Evolutionary conservation across 2,329 filamentous ascomycete genomes (phyloP), one percentile per base, ranked within the genome.

Genomic region (Paradendryphiella salina): DNA sequence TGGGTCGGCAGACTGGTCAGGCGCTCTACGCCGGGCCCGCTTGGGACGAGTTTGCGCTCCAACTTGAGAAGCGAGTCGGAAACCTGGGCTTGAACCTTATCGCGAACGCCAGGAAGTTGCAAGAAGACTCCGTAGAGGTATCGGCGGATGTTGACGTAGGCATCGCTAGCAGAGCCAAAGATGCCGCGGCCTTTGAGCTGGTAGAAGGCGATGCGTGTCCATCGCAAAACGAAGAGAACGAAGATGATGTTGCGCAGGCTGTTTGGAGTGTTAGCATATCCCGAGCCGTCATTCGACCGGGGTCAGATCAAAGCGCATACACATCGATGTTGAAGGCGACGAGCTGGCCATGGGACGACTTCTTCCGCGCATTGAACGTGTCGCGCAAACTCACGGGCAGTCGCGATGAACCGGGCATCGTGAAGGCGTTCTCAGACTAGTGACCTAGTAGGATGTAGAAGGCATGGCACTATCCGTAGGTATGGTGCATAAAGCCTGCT

Each of bases 141-240:
- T 57, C 90, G 85, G 57, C 87, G 87, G 56, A 87, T 69, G 57
- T 85, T 82, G 56, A 80, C 77, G 78, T 94, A 96, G 56, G 89
- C 75, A 73, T 93, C 86, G 66, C 84, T 78, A 54, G 90, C 67
- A 51, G 89, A 89, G 57, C 93, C 93, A 69, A 96, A 76, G 65
- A 94, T 73, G 60, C 94, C 94, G 71, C 94, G 90, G 61, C 94
- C 94, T 67, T 89, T 90, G 61, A 97, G 81, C 69, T 94, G 89
- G 77, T 90, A 88, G 71, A 90, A 87, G 21, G 84, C 82, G 67
- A 88, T 89, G 60, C 90, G 89, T 26, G 87, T 83, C 80, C 91
- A 88, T 70, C 92, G 87, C 39, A 96, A 78, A 53, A 96, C 73
- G 76, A 97, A 96, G 63, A 96, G 82, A 69, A 92, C 80, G 74